Base-by-base conservation (phyloP, 305 asterid genomes). In the Fraxinus platypoda region DNA sequence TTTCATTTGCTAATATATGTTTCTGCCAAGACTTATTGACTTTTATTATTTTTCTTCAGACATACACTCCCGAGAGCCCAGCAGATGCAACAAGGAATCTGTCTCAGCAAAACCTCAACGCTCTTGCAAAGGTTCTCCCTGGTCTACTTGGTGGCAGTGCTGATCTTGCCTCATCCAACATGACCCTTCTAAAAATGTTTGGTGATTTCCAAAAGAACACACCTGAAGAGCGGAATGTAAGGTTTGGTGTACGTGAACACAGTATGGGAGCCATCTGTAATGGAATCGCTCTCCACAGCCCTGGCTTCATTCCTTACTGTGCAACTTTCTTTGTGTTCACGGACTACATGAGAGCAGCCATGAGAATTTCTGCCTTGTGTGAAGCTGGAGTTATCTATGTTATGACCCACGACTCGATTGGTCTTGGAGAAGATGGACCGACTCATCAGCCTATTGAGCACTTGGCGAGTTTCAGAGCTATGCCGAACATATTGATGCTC, bases 61-160 rank as follows among this genome's bases (percentile, higher is more conserved):
- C 90, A 71, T 93, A 93, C 87, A 92, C 93, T 23, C 93, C 94
- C 2, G 97, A 92, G 87, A 90, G 85, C 84, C 96, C 94, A 26
- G 94, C 88, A n/a, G 93, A 91, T 82, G 92, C 97, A 79, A 93
- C 96, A 38, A 83, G 97, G 74, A 93, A 91, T 84, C 90, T 93
- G 41, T 93, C 97, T 41, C 97, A 93, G 79, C 82, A 81, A 88
- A 90, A 90, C 83, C 90, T 93, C 71, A 93, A 93, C 26, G 95
- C 97, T 74, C 93, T 95, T 82, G 98, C 88, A 19, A 93, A 92
- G 80, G 98, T 95, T 84, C 93, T 94, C 66, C 97, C 98, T 23
- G 98, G 98, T 80, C 87, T 95, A 57, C 90, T 95, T 7, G 98
- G 98, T 76, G 98, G 98, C 33, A 95, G 98, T 81, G 98, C 98